phyloP scores from a whole-genome alignment of 306 rosid genomes.

The Gastrolobium bilobum region DNA sequence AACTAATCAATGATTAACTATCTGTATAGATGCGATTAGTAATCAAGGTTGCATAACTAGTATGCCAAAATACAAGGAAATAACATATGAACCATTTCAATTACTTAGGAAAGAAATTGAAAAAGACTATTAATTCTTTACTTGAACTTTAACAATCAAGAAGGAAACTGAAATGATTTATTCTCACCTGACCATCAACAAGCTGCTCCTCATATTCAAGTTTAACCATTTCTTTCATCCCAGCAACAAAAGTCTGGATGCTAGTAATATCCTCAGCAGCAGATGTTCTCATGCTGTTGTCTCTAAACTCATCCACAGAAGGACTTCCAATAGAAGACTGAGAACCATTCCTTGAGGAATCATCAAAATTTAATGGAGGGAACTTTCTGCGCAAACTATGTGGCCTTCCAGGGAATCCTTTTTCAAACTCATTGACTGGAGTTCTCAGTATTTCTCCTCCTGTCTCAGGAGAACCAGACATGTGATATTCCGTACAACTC shows the following conservation, averaged over 20 bases:
- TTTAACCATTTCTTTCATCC: conserved; percentile 91
- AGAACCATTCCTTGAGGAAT: conserved; percentile 70
- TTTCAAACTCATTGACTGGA: conserved; percentile 74
- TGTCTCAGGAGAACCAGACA: conserved; percentile 67
- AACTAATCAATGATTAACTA: neutral
- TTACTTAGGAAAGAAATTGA: conserved; percentile 18
- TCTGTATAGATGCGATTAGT: neutral
- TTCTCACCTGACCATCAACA: conserved; percentile 78
- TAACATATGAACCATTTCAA: conserved; percentile 17
- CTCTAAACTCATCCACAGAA: conserved; percentile 60
- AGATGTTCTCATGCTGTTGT: conserved; percentile 58
- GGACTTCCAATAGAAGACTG: conserved; percentile 88
- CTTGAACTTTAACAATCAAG: conserved; percentile 20
- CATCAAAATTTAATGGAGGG: conserved; percentile 61
- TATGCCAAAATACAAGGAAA: neutral
- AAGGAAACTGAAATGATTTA: conserved; percentile 23
- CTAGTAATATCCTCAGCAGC: conserved; percentile 84
- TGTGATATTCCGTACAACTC: conserved; percentile 77
- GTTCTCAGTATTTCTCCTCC: conserved; percentile 63
- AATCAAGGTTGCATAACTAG: conserved; percentile 3
- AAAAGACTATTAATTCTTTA: neutral
- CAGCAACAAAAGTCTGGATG: conserved; percentile 88
- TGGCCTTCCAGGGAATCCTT: conserved; percentile 90
- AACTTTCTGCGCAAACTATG: conserved; percentile 68
- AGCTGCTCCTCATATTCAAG: conserved; percentile 79